phyloP scores from a whole-genome alignment of 805 yeast species.

The Myxozyma kluyveri region DNA sequence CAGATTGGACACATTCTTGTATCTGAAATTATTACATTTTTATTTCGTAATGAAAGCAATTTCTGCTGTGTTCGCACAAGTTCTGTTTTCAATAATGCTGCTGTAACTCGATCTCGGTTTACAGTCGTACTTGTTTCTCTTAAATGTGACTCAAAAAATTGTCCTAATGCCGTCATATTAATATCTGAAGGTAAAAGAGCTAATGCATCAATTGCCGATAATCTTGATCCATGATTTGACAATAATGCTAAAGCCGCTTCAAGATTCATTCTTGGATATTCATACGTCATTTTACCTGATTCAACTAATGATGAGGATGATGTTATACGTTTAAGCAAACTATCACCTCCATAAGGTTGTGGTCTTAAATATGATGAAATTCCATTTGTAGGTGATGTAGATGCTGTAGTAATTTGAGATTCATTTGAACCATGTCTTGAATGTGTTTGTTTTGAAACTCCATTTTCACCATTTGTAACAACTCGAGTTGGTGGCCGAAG shows the following conservation, averaged over 20 bases:
- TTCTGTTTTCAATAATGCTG: constrained; percentile 55
- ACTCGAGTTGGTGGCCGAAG: constrained; percentile 30
- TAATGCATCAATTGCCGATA: constrained; percentile 48
- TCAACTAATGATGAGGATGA: constrained; percentile 2
- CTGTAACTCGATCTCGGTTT: constrained; percentile 45
- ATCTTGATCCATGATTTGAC: constrained; percentile 47
- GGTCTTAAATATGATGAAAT: neutral
- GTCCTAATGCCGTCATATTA: constrained; percentile 44
- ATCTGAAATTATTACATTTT: constrained; percentile 43
- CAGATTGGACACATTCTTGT: constrained; percentile 59
- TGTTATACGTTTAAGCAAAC: constrained; percentile 3
- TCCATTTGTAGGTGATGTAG: constrained; percentile 3
- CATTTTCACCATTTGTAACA: neutral
- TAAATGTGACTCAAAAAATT: constrained; percentile 48
- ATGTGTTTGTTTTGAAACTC: neutral
- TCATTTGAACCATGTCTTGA: constrained; percentile 10
- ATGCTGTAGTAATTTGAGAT: constrained; percentile 1
- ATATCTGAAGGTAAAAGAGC: constrained; percentile 52
- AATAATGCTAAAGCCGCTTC: constrained; percentile 44
- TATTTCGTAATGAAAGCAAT: constrained; percentile 42
- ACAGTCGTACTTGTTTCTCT: constrained; percentile 43
- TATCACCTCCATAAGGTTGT: neutral
- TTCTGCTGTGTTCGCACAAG: constrained; percentile 48
- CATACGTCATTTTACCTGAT: neutral
- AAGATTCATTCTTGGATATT: constrained; percentile 36